Percentiles rank a stretch among this genome's conserved stretches.
Conservation (phyloP, 768 basidiomycete genomes). For the Pilatotrama ljubarskyi region DNA sequence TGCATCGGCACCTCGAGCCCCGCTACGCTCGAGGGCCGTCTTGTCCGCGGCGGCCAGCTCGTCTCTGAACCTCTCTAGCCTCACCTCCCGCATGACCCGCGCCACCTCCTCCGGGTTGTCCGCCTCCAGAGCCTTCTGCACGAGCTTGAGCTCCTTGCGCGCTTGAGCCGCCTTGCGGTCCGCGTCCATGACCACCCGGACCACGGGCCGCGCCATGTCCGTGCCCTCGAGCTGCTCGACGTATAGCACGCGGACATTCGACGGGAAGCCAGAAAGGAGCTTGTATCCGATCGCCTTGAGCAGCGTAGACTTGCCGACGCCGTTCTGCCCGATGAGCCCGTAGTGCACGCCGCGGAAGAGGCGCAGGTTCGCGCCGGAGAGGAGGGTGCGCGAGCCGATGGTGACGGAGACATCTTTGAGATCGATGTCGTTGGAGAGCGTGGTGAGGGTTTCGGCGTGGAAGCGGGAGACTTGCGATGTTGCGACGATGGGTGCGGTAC, state of each 20-base stretch:
- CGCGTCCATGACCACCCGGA: constrained; percentile 16
- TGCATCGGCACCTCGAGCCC: constrained; percentile 21
- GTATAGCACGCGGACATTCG: constrained; percentile 87
- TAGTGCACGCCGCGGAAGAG: constrained; percentile 20
- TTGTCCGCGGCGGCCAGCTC: constrained; percentile 23
- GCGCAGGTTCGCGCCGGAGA: constrained; percentile 17
- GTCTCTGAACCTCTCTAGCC: constrained; percentile 44
- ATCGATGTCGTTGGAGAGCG: constrained; percentile 21
- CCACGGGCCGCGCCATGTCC: constrained; percentile 16
- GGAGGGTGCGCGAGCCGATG: constrained; percentile 13
- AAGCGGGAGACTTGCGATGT: constrained; percentile 21
- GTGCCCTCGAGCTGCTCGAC: constrained; percentile 83
- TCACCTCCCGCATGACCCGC: constrained; percentile 91
- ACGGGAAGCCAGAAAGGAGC: constrained; percentile 87
- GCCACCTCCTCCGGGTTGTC: constrained; percentile 89
- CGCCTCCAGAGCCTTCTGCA: constrained; percentile 34
- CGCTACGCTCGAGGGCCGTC: constrained; percentile 22
- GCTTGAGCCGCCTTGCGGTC: constrained; percentile 12
- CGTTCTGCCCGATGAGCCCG: constrained; percentile 84
- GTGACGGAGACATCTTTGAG: constrained; percentile 18
- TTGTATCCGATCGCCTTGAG: constrained; percentile 45
- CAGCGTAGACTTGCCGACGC: constrained; percentile 91
- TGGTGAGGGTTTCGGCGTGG: constrained; percentile 19
- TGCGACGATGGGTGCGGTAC: constrained; percentile 2
- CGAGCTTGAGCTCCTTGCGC: constrained; percentile 11